These are phyloP conservation scores for Spathaspora girioi DNA, from an alignment of 805 yeast genomes.

Conservation along the genomic window DNA sequence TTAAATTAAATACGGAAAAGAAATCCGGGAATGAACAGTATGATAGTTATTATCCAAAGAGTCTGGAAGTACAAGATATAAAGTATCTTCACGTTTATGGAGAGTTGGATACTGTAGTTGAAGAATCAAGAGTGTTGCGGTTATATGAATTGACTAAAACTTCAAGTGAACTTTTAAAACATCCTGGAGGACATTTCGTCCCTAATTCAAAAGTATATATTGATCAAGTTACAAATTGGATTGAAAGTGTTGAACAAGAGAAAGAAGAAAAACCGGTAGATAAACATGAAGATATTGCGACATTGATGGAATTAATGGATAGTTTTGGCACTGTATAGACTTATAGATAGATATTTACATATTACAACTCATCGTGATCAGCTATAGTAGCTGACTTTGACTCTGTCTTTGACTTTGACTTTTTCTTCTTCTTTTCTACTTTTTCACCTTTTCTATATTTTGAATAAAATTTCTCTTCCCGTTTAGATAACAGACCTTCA, in stretches of 20 bases:
- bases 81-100: conserved; percentile 74
- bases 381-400: background rate
- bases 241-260: conserved; percentile 15
- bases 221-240: conserved; percentile 41
- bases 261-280: conserved; percentile 11
- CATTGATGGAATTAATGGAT: conserved; percentile 38
- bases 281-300: conserved; percentile 15
- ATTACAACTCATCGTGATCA: conserved; percentile 10
- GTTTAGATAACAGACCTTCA: conserved; percentile 37
- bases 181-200: conserved; percentile 97
- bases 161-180: conserved; percentile 60
- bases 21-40: conserved; percentile 23
- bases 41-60: conserved; percentile 18
- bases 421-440: conserved; percentile 15
- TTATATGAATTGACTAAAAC: conserved; percentile 43
- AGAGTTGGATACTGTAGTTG: conserved; percentile 81
- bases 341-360: conserved; percentile 1
- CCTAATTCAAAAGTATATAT: conserved; percentile 69
- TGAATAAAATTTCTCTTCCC: conserved; percentile 23
- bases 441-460: conserved; percentile 29
- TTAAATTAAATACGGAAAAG: conserved; percentile 26
- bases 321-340: conserved; percentile 16
- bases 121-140: conserved; percentile 62
- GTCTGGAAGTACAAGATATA: conserved; percentile 21
- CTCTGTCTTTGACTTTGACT: conserved; percentile 6